phyloP scores from a whole-genome alignment of 192 early-diverging fungal species.

The Dissophora ornata region DNA sequence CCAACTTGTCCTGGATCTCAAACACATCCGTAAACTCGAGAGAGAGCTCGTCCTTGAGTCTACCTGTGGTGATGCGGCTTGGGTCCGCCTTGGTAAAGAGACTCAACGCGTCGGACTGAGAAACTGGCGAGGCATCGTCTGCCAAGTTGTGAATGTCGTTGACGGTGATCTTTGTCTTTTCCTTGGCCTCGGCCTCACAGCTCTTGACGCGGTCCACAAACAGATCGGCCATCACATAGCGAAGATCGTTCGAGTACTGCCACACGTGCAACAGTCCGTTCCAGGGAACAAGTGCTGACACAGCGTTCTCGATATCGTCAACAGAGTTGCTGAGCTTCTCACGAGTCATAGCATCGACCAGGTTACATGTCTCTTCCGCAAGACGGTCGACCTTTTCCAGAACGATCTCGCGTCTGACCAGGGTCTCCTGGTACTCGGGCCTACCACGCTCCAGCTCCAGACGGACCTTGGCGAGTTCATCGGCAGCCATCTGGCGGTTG shows the following conservation, averaged over 20 bases:
- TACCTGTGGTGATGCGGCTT: constrained; percentile 45
- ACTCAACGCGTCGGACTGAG: constrained; percentile 26
- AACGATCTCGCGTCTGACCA: constrained; percentile 77
- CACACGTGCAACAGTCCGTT: constrained; percentile 85
- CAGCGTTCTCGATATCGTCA: constrained; percentile 73
- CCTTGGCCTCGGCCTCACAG: constrained; percentile 67
- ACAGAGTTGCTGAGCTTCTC: constrained; percentile 62
- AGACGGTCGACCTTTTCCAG: constrained; percentile 70
- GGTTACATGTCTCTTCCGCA: constrained; percentile 68
- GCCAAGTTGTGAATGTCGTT: constrained; percentile 56
- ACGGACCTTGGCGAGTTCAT: constrained; percentile 71
- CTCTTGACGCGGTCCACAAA: constrained; percentile 71
- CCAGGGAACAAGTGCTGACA: constrained; percentile 77
- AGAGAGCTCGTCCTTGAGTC: constrained; percentile 61
- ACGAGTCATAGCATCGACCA: constrained; percentile 61
- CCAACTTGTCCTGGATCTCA: constrained; percentile 48
- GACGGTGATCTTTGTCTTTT: constrained; percentile 52
- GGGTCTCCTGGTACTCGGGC: constrained; percentile 81
- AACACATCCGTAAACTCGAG: constrained; percentile 51
- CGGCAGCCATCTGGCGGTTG: constrained; percentile 72
- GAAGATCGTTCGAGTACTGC: constrained; percentile 87
- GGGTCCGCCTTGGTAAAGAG: constrained; percentile 44
- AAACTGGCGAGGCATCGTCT: constrained; percentile 36
- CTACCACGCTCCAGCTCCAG: constrained; percentile 69
- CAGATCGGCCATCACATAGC: constrained; percentile 72